phyloP scores from a whole-genome alignment of 139 green algal species.

The Asterochloris erici region DNA sequence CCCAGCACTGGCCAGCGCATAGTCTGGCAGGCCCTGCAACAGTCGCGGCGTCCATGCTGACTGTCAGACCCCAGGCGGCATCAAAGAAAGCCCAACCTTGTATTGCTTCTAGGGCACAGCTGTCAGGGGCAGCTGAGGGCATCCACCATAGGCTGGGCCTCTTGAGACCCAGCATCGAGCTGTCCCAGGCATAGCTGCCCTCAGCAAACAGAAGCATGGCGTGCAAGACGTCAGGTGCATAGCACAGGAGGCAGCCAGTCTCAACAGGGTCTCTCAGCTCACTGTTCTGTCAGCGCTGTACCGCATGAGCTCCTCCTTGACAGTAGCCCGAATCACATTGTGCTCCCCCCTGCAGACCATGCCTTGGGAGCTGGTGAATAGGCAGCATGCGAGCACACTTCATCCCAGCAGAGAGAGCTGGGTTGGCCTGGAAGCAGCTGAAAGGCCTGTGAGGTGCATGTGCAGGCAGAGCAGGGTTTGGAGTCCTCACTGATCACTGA shows the following conservation, averaged over 20 bases:
- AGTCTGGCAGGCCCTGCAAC: slow-evolving; percentile 30
- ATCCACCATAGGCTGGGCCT: not conserved
- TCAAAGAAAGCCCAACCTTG: not conserved
- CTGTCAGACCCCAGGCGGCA: not conserved
- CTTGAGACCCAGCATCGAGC: too few relatives aligned
- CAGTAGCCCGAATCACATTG: too few relatives aligned
- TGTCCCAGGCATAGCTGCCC: not conserved
- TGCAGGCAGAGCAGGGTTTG: not conserved
- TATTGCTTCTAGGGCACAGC: not conserved
- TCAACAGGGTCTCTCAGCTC: too few relatives aligned
- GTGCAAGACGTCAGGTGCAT: not conserved
- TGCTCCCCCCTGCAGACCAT: too few relatives aligned
- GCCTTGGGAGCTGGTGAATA: too few relatives aligned
- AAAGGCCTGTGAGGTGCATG: not conserved
- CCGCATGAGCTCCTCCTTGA: too few relatives aligned
- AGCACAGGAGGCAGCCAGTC: too few relatives aligned
- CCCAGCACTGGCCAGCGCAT: slow-evolving; percentile 21
- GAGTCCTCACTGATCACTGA: not conserved
- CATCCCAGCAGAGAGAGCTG: too few relatives aligned
- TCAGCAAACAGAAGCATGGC: not conserved
- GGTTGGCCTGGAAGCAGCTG: not conserved
- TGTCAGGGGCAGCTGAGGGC: not conserved
- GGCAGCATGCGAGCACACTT: too few relatives aligned
- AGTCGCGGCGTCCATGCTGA: not conserved
- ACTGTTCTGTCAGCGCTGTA: too few relatives aligned